Percentiles rank a stretch among this genome's conserved stretches.
phyloP scores from a whole-genome alignment of 2,329 filamentous ascomycete species.

The Ceratocystis harringtonii region DNA sequence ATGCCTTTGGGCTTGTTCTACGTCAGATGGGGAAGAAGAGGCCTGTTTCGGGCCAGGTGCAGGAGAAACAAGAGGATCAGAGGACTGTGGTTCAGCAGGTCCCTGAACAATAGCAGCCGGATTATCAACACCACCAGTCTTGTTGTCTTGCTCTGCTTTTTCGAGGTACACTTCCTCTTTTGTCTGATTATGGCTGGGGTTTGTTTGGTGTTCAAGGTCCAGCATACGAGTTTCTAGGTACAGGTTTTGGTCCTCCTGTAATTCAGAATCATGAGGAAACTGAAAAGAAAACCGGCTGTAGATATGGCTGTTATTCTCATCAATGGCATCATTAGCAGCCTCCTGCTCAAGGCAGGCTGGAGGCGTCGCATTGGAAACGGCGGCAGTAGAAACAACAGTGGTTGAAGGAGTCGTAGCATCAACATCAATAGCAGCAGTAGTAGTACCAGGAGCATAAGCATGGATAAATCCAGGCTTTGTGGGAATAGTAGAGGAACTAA shows the following conservation, averaged over 20 bases:
- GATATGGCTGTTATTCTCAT: neutral
- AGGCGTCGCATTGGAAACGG: neutral
- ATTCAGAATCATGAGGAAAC: neutral
- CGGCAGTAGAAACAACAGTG: neutral
- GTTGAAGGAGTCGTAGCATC: neutral
- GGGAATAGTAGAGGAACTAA: neutral
- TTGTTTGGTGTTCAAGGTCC: neutral
- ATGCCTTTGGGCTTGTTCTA: neutral
- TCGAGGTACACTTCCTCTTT: neutral
- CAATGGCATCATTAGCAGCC: neutral
- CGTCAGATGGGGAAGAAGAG: neutral
- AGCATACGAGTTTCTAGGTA: neutral
- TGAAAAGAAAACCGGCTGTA: neutral
- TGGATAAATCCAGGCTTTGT: neutral
- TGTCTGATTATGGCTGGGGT: neutral
- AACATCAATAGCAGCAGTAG: neutral
- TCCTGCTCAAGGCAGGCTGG: neutral
- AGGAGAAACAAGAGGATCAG: neutral
- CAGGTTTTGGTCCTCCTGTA: neutral
- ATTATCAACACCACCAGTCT: neutral
- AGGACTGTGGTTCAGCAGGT: neutral
- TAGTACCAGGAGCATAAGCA: neutral
- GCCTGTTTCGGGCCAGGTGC: neutral
- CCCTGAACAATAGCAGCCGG: neutral
- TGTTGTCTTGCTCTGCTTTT: neutral